phyloP scores from a whole-genome alignment of 345 rosid species.

The Gynandropsis gynandra region DNA sequence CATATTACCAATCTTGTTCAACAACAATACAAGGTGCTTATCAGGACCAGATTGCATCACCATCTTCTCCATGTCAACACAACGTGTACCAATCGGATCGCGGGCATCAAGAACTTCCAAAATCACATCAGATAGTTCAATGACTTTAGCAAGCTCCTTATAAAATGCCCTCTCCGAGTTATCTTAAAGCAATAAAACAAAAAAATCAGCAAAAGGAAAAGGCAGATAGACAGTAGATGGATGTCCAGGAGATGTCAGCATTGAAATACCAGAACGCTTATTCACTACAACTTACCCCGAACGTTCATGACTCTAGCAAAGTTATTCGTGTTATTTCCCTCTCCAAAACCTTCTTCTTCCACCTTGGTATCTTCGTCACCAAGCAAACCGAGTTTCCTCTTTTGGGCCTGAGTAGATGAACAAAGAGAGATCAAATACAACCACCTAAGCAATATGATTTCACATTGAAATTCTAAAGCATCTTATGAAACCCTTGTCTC shows the following conservation, averaged over 20 bases:
- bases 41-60: conserved; percentile 75
- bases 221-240: neutral
- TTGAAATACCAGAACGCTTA: neutral
- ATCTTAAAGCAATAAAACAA: conserved; percentile 40
- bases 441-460: conserved; percentile 6
- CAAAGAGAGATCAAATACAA: neutral
- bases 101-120: conserved; percentile 94
- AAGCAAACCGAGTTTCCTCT: conserved; percentile 69
- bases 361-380: conserved; percentile 37
- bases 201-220: conserved; percentile 5
- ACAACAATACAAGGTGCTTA: conserved; percentile 73
- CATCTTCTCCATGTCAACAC: conserved; percentile 92
- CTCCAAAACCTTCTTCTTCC: conserved; percentile 30
- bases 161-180: conserved; percentile 87
- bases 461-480: too few relatives aligned
- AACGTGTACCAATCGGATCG: conserved; percentile 90
- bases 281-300: conserved; percentile 38
- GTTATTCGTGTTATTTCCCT: conserved; percentile 25
- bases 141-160: conserved; percentile 88
- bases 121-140: conserved; percentile 88
- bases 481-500: too few relatives aligned
- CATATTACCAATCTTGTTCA: conserved; percentile 82
- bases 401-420: conserved; percentile 42
- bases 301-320: conserved; percentile 30
- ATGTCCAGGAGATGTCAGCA: neutral